A percentile compares a stretch with the other conserved stretches of the same genome.
phyloP scores from a whole-genome alignment of 139 green algal genomes.

The Picochlorum costavermella region DNA sequence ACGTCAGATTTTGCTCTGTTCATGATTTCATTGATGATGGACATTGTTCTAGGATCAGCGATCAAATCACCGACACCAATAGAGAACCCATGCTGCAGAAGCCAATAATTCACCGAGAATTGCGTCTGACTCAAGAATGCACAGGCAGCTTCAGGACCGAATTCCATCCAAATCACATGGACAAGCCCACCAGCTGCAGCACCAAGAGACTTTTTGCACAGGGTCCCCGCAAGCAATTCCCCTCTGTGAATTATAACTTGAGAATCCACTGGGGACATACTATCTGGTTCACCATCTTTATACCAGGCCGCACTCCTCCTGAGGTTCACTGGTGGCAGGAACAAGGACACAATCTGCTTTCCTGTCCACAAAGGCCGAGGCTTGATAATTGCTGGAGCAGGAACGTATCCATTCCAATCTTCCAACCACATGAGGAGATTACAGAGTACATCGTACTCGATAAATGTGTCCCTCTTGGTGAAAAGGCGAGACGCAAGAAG shows the following conservation, averaged over 20 bases:
- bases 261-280: conserved; percentile 79
- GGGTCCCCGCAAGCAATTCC: conserved; percentile 72
- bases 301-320: conserved; percentile 72
- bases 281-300: conserved; percentile 67
- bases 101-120: conserved; percentile 91
- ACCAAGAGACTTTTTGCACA: conserved; percentile 97
- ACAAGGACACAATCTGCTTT: conserved; percentile 80
- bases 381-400: conserved; percentile 91
- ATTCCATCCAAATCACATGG: conserved; percentile 92
- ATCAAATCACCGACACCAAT: conserved; percentile 98
- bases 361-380: conserved; percentile 92
- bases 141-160: conserved; percentile 77
- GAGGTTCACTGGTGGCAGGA: conserved; percentile 83
- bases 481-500: conserved; percentile 89
- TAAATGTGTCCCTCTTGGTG: conserved; percentile 97
- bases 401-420: conserved; percentile 87
- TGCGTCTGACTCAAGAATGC: conserved; percentile 72
- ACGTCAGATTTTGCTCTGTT: conserved; percentile 74
- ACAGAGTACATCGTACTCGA: conserved; percentile 88
- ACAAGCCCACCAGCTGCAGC: conserved; percentile 71
- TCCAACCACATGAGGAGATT: conserved; percentile 95
- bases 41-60: conserved; percentile 84
- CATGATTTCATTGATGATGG: conserved; percentile 89
- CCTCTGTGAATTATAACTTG: conserved; percentile 89
- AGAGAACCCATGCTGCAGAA: conserved; percentile 88